Base-by-base conservation (phyloP, 805 yeast genomes). In the Starmerella riodocensis region DNA sequence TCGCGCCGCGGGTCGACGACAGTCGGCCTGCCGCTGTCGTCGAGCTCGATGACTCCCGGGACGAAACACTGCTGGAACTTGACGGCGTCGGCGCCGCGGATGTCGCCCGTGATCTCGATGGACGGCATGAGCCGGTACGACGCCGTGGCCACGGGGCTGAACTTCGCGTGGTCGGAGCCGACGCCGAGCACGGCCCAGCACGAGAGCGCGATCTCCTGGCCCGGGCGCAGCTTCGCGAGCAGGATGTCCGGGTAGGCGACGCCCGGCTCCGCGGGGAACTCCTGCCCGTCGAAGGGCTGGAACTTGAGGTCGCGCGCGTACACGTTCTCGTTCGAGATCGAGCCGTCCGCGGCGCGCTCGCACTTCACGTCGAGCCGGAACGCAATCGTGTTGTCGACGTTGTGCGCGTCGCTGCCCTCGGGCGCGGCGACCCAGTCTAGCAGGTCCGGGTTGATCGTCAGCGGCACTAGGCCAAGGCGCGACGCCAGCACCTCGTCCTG, bases 401-500 rank as follows among this genome's bases (percentile, higher is more conserved):
- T 84, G 59, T 73, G 81, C 9, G 44, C 44, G 3, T 55, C 53
- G 23, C 53, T 50, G 19, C 34, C 40, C n/a, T 34, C 40, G 25
- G 37, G 27, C 7, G 36, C 33, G 19, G 37, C 40, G 32, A 82
- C 73, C 95, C 96, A 88, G 11, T 74, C 70, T 48, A 91, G 65
- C 57, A 68, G 60, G 62, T 91, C 98, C 12, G 98, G 97, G 58
- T 84, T 93, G 33, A 84, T 80, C 50, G 78, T 79, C 51, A 91
- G 67, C 25, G 98, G 98, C 36, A 88, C 70, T 48, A 91, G 69
- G 35, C 98, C 98, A 47, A 91, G 76, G 66, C 98, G 76, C 57
- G 84, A 95, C 4, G 98, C 88, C 49, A 91, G 70, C 16, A 91
- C 95, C 64, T 91, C 98, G 60, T 91, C 98, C 60, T 86, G 96